Evolutionary conservation across 2,329 filamentous ascomycete genomes (phyloP).

Genomic region (Aspergillus thermomutatus): DNA sequence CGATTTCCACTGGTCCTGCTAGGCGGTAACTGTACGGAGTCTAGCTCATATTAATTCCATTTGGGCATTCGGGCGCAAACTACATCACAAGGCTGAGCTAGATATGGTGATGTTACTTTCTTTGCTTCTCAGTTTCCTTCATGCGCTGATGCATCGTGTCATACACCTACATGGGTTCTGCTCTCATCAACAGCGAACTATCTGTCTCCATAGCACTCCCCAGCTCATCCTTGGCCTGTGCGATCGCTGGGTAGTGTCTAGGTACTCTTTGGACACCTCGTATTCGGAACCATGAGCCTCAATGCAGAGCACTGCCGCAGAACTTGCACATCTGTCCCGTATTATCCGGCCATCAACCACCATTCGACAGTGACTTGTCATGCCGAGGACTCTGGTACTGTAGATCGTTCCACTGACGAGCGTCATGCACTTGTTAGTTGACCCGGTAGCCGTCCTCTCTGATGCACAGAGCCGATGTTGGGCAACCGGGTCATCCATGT

Average conservation of each 20-base stretch:
- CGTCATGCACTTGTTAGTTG: background rate
- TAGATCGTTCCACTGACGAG: background rate
- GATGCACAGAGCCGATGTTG: background rate
- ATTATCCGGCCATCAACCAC: background rate
- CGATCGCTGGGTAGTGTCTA: too few species aligned
- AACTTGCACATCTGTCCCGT: background rate
- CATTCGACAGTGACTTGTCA: background rate
- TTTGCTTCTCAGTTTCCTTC: background rate
- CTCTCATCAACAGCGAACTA: background rate
- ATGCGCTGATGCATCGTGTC: too few species aligned
- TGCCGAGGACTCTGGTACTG: too few species aligned
- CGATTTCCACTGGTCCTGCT: background rate
- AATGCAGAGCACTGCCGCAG: background rate
- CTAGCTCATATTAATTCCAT: background rate
- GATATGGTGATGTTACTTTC: background rate
- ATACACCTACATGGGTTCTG: background rate
- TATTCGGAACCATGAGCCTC: background rate
- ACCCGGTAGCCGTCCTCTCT: background rate
- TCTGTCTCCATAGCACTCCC: background rate
- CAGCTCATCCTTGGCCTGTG: too few species aligned
- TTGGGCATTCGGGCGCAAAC: background rate
- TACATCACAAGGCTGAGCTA: background rate
- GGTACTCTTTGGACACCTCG: background rate
- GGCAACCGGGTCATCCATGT: background rate
- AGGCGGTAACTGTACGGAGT: background rate